These are phyloP conservation scores for Phanerochaete sordida DNA, from an alignment of 768 basidiomycete species.

Conservation along the genomic window DNA sequence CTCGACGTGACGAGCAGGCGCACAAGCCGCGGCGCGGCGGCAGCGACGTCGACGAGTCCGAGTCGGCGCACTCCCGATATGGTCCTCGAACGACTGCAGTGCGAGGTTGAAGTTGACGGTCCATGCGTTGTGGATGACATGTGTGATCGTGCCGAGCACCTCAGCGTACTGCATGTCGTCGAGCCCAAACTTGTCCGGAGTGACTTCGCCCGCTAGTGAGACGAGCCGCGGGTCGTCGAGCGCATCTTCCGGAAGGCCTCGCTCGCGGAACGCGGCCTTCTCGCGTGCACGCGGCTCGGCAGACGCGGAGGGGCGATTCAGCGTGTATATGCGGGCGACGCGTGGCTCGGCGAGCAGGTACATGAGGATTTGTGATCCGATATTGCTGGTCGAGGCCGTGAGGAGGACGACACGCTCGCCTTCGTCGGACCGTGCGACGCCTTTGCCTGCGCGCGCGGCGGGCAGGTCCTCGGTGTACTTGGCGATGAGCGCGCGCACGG, in stretches of 20 bases:
- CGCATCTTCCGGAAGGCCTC: conserved; percentile 12
- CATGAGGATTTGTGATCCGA: conserved; percentile 12
- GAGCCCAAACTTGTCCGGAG: conserved; percentile 16
- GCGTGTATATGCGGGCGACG: conserved; percentile 20
- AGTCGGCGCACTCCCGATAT: conserved; percentile 26
- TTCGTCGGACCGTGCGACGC: background rate
- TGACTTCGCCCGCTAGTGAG: conserved; percentile 18
- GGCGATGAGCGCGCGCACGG: background rate
- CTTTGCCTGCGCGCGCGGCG: background rate
- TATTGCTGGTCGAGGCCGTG: conserved; percentile 10
- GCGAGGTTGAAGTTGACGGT: conserved; percentile 34
- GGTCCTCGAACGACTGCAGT: conserved; percentile 26
- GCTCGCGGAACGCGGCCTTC: conserved; percentile 12
- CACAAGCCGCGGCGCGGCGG: conserved; percentile 21
- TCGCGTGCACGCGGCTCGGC: conserved; percentile 8
- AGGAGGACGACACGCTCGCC: background rate
- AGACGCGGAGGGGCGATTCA: conserved; percentile 16
- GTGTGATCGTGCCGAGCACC: conserved; percentile 7
- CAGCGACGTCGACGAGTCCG: conserved; percentile 29
- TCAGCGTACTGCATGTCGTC: conserved; percentile 8
- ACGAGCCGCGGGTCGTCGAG: conserved; percentile 14
- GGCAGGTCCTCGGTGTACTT: conserved; percentile 8
- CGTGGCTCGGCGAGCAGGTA: conserved; percentile 14
- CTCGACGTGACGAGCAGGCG: conserved; percentile 30
- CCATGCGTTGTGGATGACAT: conserved; percentile 29